A percentile compares a stretch with the other conserved stretches of the same genome.
phyloP scores from a whole-genome alignment of 805 yeast genomes.

The Jamesozyma rosinii region DNA sequence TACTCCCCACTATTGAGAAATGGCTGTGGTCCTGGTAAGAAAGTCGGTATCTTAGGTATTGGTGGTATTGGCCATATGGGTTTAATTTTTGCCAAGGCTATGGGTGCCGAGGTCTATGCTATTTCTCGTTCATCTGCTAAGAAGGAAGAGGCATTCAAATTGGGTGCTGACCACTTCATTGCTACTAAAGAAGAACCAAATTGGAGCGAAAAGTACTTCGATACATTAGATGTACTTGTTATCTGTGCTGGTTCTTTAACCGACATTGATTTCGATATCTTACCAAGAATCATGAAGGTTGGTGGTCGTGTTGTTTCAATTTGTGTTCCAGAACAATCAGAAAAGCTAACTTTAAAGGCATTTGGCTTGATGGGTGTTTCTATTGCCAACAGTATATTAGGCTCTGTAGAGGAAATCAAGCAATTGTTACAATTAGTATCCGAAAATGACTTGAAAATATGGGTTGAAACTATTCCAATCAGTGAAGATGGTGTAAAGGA shows the following conservation, averaged over 20 bases:
- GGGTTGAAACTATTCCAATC: slow-evolving; percentile 46
- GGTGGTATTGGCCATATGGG: slow-evolving; percentile 55
- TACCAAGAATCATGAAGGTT: slow-evolving; percentile 25
- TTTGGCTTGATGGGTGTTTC: slow-evolving; percentile 19
- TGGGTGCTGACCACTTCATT: slow-evolving; percentile 47
- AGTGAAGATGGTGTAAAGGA: slow-evolving; percentile 35
- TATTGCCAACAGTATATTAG: slow-evolving; percentile 32
- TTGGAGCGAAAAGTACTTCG: slow-evolving; percentile 32
- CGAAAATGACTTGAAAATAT: slow-evolving; percentile 38
- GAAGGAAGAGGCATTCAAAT: slow-evolving; percentile 39
- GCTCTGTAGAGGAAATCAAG: slow-evolving; percentile 39
- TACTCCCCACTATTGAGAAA: slow-evolving; percentile 55
- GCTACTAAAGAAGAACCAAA: slow-evolving; percentile 44
- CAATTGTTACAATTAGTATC: slow-evolving; percentile 43
- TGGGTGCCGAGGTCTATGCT: slow-evolving; percentile 53
- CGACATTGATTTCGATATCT: slow-evolving; percentile 32
- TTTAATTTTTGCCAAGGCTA: slow-evolving; percentile 46
- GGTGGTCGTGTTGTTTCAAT: slow-evolving; percentile 32
- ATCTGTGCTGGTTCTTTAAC: slow-evolving; percentile 40
- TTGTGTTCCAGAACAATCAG: slow-evolving; percentile 16
- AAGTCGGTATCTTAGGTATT: slow-evolving; percentile 46
- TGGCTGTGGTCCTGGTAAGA: slow-evolving; percentile 41
- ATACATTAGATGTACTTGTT: slow-evolving; percentile 39
- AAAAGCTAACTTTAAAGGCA: slow-evolving; percentile 11
- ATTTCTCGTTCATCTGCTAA: slow-evolving; percentile 44